Base-by-base conservation (phyloP, 495 filamentous ascomycete species). In the Penicillium alfredii region DNA sequence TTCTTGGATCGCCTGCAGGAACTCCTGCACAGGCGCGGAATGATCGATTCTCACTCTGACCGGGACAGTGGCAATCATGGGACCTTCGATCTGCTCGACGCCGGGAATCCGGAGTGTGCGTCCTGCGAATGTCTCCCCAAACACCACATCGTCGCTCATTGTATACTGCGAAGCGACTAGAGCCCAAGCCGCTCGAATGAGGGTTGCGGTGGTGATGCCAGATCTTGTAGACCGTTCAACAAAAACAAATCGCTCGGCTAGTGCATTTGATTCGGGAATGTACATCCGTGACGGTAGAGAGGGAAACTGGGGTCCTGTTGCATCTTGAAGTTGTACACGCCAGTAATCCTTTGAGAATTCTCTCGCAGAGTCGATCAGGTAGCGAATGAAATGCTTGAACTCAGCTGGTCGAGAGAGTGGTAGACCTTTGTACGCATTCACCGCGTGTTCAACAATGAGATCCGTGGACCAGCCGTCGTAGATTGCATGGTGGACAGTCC, bases 391-490 rank as follows among this genome's bases (percentile, higher is more conserved):
- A 27, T 67, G 39, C 30, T 51, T 56, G 47, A 69, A 64, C 17
- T 61, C 45, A 17, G 60, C 36, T n/a, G 44, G 42, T 1, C 45
- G 33, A 6, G 49, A 34, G 15, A 58, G 26, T 0, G 33, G 29
- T 2, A 52, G 39, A 7, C 40, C 45, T 6, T 55, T 34, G 35
- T 66, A 52, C 7, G 52, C 54, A 15, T 60, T 48, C 31, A 69
- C 69, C 13, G 81, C 69, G 34, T 72, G 62, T 10, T 78, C 59
- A 4, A 80, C 59, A 8, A 82, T 61, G 0, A 81, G 46, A 4
- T 67, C 64, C 54, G 78, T 68, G 6, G 71, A 78, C 76, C 78
- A 83, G 11, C 80, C 79, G 35, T 86, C 81, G 40, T 84, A 87
- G 2, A 85, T 48, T 1, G 74, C 73, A 37, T 86, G 81, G 40